Base-by-base conservation (phyloP, 2,329 filamentous ascomycete genomes). In the Fusarium sp. region DNA sequence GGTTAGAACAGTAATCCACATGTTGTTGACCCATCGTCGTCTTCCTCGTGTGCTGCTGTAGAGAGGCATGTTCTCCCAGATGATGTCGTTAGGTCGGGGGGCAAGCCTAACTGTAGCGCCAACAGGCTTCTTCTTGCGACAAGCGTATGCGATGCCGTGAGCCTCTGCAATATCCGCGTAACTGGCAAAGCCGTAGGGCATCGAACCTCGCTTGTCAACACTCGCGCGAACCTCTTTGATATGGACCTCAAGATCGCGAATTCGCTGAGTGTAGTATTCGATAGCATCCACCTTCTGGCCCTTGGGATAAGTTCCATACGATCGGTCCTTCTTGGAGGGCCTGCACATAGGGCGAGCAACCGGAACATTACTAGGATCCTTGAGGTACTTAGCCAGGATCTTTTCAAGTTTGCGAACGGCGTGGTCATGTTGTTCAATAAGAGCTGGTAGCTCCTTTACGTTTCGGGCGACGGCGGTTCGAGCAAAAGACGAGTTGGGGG, bases 181-280 rank as follows among this genome's bases (percentile, higher is more conserved):
- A 74, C 93, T 98, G 11, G 95, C 94, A 78, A 99, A 99, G 0
- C 96, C 96, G 76, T 94, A 99, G 0, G 93, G 87, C 87, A 97
- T 92, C 18, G 94, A 91, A 77, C 95, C 93, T 51, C 94, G 90
- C 78, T 91, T 93, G 80, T 98, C 95, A 10, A 99, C 90, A 2
- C 89, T 90, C 41, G 89, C 87, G 14, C 96, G 89, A 2, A 94
- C 92, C 68, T 96, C 89, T 76, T 92, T 93, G 80, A 99, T 94
- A 76, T 97, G 89, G 13, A 89, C 80, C 78, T 98, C 95, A 37
- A 99, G 85, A 49, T 90, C 86, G 72, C 90, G 89, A 76, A 99
- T 98, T 20, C 94, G 90, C 55, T 91, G 88, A 0, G 94, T 97
- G 56, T 97, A 85, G 75, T 97, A 98, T 68, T 97, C 93, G 75